Percentiles rank a stretch among this genome's conserved stretches.
Evolutionary conservation across 2,329 filamentous ascomycete genomes (phyloP).

Genomic region (Colletotrichum sublineola): DNA sequence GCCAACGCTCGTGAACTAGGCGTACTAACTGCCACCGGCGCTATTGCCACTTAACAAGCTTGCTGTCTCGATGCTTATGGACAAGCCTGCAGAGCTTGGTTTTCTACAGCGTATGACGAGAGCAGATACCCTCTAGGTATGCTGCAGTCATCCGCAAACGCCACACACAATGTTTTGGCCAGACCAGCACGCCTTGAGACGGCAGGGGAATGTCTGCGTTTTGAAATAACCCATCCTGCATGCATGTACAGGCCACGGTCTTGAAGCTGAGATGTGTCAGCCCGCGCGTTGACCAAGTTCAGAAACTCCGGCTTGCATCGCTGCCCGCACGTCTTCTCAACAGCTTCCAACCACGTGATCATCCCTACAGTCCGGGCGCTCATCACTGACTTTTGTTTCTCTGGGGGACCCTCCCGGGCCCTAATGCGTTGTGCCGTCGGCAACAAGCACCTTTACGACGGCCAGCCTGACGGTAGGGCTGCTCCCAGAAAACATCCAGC

Average conservation of each 20-base stretch:
- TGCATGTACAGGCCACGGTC: neutral
- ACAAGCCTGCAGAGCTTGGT: neutral
- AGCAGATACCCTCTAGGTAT: neutral
- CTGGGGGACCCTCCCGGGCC: neutral
- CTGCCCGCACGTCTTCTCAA: neutral
- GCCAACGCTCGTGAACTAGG: neutral
- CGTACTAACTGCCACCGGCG: neutral
- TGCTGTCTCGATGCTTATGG: neutral
- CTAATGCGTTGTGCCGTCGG: neutral
- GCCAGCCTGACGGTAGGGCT: neutral
- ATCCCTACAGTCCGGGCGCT: neutral
- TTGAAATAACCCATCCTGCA: neutral
- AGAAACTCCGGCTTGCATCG: neutral
- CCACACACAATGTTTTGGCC: neutral
- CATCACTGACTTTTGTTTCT: neutral
- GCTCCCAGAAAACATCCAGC: neutral
- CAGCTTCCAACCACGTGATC: neutral
- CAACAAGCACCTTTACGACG: neutral
- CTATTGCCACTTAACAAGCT: neutral
- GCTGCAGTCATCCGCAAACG: neutral
- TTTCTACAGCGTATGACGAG: no score
- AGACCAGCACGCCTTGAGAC: neutral
- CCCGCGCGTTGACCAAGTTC: slow-evolving; percentile 1
- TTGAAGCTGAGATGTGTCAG: slow-evolving; percentile 5
- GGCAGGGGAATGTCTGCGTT: neutral